Percentiles rank a stretch among this genome's conserved stretches.
Conservation (phyloP, 1,284 basidiomycete species). For the Rhodotorula sp. region DNA sequence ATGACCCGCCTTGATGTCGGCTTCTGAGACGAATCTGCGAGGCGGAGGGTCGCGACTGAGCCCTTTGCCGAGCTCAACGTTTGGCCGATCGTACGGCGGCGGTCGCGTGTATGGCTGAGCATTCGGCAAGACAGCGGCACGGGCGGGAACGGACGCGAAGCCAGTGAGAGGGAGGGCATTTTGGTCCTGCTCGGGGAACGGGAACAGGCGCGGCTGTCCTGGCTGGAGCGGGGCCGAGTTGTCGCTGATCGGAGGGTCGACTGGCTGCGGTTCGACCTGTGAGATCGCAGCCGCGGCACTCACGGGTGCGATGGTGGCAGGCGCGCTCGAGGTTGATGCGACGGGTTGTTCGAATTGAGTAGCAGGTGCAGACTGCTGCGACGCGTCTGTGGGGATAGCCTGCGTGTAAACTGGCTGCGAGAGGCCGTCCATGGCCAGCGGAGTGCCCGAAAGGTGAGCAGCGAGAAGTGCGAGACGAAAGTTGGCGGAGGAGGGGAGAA, state of each 20-base stretch:
- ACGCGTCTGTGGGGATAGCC: background rate
- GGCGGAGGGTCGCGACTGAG: conserved; percentile 13
- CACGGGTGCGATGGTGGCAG: background rate
- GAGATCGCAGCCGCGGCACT: background rate
- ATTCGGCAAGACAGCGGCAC: conserved; percentile 27
- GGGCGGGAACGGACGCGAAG: conserved; percentile 20
- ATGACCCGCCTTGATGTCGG: conserved; percentile 14
- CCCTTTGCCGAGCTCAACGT: conserved; percentile 11
- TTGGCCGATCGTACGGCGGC: conserved; percentile 16
- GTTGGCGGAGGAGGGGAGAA: no score
- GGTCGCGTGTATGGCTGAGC: conserved; percentile 28
- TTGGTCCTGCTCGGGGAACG: conserved; percentile 27
- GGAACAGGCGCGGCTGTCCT: conserved; percentile 5
- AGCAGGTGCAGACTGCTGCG: background rate
- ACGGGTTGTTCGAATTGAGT: background rate
- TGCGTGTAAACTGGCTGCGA: conserved; percentile 18
- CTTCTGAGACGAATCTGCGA: conserved; percentile 17
- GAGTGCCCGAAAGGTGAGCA: background rate
- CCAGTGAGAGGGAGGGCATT: conserved; percentile 19
- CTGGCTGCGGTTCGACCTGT: background rate
- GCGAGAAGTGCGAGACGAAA: background rate
- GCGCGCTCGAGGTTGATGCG: background rate
- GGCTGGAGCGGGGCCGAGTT: conserved; percentile 1
- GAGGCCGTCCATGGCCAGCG: conserved; percentile 4
- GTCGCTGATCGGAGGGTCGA: background rate